Evolutionary conservation across 1,284 basidiomycete species (phyloP), one percentile per base, ranked within the genome.

Genomic region (Ustilago hordei): DNA sequence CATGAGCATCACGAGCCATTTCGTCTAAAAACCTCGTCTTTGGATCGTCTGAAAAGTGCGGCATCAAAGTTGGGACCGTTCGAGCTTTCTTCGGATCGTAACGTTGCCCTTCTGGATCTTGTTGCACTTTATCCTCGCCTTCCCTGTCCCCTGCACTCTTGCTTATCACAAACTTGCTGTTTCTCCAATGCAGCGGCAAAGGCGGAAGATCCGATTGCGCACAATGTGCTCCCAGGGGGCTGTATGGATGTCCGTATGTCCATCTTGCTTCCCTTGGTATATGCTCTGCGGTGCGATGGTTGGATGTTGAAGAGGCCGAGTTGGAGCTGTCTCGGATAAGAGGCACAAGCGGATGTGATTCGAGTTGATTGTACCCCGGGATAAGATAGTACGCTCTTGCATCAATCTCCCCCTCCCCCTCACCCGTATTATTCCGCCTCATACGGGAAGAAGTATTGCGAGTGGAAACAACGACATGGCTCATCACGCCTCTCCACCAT

Each of bases 401-500:
- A 34, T 79, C 65, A 54, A 78, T 67, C 17, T 48, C 45, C 12
- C 31, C 32, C 13, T 47, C 28, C 31, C 17, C 34, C 7, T n/a
- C 36, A 38, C 17, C 35, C 38, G 19, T 12, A 31, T 35, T 39
- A 34, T 34, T 17, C 19, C 12, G 55, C 28, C 8, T 69, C 1
- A 62, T 35, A 3, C 60, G 60, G 15, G 69, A 66, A 7, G n/a
- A 4, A 4, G 12, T 17, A 47, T 65, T 34, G 13, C 61, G 59
- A 2, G 71, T 59, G 35, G 55, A 55, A 3, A 64, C 70, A 41
- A 78, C 47, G 9, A 76, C 78, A 31, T 83, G 62, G 43, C 71
- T 78, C 55, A 85, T 75, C 9, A 81, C 77, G 5, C 60, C 56
- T 84, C 92, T 92, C 96, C 96, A 99, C 96, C 96, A 99, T 55